Conservation (phyloP, 1,284 basidiomycete genomes). For the Trichosporon sp. region DNA sequence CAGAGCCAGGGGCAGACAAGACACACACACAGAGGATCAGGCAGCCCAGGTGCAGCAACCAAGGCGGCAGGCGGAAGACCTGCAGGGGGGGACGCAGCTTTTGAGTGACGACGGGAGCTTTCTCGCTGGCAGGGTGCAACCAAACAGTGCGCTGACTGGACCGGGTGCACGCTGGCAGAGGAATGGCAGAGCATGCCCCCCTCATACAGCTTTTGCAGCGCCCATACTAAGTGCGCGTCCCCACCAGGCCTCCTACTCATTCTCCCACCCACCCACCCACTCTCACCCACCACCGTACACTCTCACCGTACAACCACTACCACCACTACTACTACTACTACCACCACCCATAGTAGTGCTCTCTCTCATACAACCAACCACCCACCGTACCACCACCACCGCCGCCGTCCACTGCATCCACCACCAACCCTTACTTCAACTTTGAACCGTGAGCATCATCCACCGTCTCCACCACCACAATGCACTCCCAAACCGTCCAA, state of each 20-base stretch:
- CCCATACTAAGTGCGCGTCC: background rate
- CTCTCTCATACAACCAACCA: constrained; percentile 6
- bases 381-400: constrained; percentile 9
- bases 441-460: constrained; percentile 1
- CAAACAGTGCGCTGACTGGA: background rate
- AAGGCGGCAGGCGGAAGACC: too few relatives aligned
- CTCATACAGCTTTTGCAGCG: too few relatives aligned
- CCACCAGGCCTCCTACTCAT: constrained; percentile 1
- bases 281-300: constrained; percentile 5
- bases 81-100: too few relatives aligned
- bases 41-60: too few relatives aligned
- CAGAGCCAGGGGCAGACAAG: background rate
- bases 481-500: background rate
- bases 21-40: too few relatives aligned
- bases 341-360: background rate
- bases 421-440: background rate
- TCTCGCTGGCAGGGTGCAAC: background rate
- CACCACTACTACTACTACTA: background rate
- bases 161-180: background rate
- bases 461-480: constrained; percentile 1
- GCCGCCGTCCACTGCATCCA: constrained; percentile 4
- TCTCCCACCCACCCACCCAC: constrained; percentile 7
- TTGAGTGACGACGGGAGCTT: background rate
- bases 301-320: constrained; percentile 4
- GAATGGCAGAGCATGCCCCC: too few relatives aligned